Base-by-base conservation (phyloP, 345 rosid species). In the Angophora floribunda region DNA sequence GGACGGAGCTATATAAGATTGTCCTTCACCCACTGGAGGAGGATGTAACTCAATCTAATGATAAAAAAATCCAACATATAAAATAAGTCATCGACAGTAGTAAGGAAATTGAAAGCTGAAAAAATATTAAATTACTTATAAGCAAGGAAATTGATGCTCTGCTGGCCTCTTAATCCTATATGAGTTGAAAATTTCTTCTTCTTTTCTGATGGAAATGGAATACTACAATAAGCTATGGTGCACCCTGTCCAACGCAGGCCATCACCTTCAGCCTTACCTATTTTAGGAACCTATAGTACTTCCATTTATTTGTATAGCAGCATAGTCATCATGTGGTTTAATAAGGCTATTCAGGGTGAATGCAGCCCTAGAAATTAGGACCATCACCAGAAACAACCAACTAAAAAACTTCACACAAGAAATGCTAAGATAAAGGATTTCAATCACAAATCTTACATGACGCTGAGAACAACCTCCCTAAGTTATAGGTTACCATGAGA, bases 21-120 rank as follows among this genome's bases (percentile, higher is more conserved):
- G 26, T 44, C 96, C 96, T 92, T 95, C 95, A 53, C 98, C 98
- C 63, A 19, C 32, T 14, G 96, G 98, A 67, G 92, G 93, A 75
- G 93, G 91, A 51, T 86, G 91, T 92, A 95, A 89, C 51, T 92
- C 93, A 52, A 95, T 47, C 98, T 95, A 85, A 59, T 50, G 51
- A 89, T 49, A 52, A 4, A 85, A 88, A 67, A 75, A 87, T 47
- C 61, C 52, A 51, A 47, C 16, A 88, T 52, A 45, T 51, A 87
- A 51, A 59, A 89, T n/a, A 87, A 80, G 57, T 53, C 52, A 85
- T 49, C 50, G 22, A 85, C 44, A 85, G 24, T 19, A 52, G 52
- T 26, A 24, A 51, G 52, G 44, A 14, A 13, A 75, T 75, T 75
- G 47, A 75, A 85, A 52, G 65, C 49, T 41, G 47, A n/a, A 41